phyloP scores from a whole-genome alignment of 768 basidiomycete species.

The Mrakia gelida region DNA sequence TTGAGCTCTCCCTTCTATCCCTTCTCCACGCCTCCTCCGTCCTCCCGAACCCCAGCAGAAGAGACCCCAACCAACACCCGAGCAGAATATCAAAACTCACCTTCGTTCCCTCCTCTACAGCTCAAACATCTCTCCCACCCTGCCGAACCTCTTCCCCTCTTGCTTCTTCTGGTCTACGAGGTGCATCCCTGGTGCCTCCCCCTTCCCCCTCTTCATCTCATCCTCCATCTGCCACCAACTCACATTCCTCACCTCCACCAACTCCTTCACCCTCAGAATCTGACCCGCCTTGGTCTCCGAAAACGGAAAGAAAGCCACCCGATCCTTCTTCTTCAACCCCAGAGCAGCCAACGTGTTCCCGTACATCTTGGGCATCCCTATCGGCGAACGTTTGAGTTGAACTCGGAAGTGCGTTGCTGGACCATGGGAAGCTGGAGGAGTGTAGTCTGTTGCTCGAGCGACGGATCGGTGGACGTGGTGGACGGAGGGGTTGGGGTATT shows the following conservation, averaged over 20 bases:
- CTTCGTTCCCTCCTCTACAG: background rate
- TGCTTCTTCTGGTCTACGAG: slow-evolving; percentile 26
- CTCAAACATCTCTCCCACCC: background rate
- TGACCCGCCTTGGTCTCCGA: slow-evolving; percentile 73
- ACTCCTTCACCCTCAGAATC: slow-evolving; percentile 81
- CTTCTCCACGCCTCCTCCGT: too few relatives aligned
- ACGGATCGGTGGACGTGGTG: background rate
- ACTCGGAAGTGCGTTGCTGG: slow-evolving; percentile 74
- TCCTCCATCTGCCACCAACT: slow-evolving; percentile 45
- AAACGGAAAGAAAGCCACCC: slow-evolving; percentile 77
- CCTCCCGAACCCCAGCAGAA: too few relatives aligned
- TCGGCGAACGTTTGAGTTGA: slow-evolving; percentile 79
- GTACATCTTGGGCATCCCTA: slow-evolving; percentile 67
- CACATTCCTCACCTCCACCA: slow-evolving; percentile 84
- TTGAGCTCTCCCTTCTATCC: background rate
- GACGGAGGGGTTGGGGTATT: slow-evolving; percentile 16
- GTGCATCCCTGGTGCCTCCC: slow-evolving; percentile 40
- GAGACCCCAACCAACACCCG: too few relatives aligned
- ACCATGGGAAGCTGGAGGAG: background rate
- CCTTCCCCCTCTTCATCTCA: slow-evolving; percentile 36
- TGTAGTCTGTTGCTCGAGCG: background rate
- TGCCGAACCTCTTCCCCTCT: background rate
- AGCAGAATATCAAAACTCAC: too few relatives aligned
- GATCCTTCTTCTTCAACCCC: slow-evolving; percentile 70
- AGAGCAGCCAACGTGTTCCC: slow-evolving; percentile 74